Evolutionary conservation across 73 alveolate species (phyloP).

Genomic region (Tetrahymena thermophila): DNA sequence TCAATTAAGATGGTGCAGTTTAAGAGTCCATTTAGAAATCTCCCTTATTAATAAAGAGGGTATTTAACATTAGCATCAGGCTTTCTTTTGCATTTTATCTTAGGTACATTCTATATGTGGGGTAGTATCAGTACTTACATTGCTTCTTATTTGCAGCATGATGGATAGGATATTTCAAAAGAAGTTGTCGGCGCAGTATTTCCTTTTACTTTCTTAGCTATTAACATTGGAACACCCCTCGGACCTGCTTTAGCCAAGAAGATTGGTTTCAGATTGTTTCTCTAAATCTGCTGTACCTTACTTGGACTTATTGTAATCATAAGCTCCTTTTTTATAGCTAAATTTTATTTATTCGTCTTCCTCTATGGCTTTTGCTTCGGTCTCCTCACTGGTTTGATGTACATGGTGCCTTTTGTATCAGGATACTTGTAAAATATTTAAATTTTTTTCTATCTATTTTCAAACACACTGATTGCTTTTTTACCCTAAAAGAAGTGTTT

Average conservation of each 20-base stretch:
- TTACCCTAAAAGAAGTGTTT: no score
- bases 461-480: neutral
- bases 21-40: neutral
- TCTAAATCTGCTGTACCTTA: neutral
- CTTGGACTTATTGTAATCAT: constrained; percentile 3
- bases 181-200: constrained; percentile 12
- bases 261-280: constrained; percentile 20
- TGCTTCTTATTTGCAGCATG: constrained; percentile 21
- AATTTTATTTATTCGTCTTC: constrained; percentile 31
- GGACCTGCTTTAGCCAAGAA: constrained; percentile 15
- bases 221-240: constrained; percentile 23
- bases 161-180: constrained; percentile 6
- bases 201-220: constrained; percentile 11
- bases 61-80: neutral
- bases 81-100: neutral
- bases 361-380: constrained; percentile 43
- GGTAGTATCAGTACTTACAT: constrained; percentile 39
- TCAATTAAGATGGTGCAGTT: neutral
- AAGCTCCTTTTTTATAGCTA: constrained; percentile 7
- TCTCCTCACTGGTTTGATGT: constrained; percentile 11
- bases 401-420: neutral
- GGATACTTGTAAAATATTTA: constrained; percentile 20
- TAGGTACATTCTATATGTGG: constrained; percentile 33
- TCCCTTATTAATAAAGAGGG: neutral
- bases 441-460: neutral